Evolutionary conservation across 495 filamentous ascomycete species (phyloP), one percentile per base, ranked within the genome.

Genomic region (Xylaria castorea): DNA sequence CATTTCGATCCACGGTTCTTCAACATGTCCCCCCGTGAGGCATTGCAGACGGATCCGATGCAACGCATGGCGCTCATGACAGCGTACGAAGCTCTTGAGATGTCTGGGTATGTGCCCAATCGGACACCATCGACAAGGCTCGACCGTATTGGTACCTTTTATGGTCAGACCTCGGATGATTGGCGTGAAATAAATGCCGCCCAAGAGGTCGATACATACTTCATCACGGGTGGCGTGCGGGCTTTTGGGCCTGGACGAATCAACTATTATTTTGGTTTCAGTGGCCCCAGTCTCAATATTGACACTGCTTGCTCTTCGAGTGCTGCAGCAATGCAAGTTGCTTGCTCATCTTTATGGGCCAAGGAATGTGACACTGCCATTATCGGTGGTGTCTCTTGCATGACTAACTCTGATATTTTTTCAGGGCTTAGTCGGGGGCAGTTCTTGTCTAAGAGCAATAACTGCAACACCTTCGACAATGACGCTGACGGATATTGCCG

Each of bases 1-100:
- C 82, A 92, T 36, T 98, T 98, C 77, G 95, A 98, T 69, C 90
- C 92, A 40, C 86, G 90, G 0, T 97, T 97, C 83, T 98, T 98
- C 89, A 97, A 94, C 81, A 97, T 98, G 91, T 97, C 95, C 20
- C 94, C 94, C 2, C 92, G 94, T 72, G 95, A 98, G 83, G 95
- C 95, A 7, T 85, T 88, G 57, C 93, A 97, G 74, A 94, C 93
- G 0, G 95, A 97, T 79, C 95, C 95, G 1, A 94, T 94, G 83
- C 94, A 97, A 79, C 88, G 95, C 51, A 85, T 97, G 75, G 93
- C 92, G 1, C 81, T 98, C 44, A 88, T 91, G 5, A 97, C 93
- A 27, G 93, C 93, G 1, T 97, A 97, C 73, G 94, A 97, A 76
- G 95, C 95, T 0, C 86, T 98, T 3, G 95, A 98, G 79, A 94